Conservation (phyloP, 225 moss, liverwort and hornwort genomes). For the Physcomitrium patens region DNA sequence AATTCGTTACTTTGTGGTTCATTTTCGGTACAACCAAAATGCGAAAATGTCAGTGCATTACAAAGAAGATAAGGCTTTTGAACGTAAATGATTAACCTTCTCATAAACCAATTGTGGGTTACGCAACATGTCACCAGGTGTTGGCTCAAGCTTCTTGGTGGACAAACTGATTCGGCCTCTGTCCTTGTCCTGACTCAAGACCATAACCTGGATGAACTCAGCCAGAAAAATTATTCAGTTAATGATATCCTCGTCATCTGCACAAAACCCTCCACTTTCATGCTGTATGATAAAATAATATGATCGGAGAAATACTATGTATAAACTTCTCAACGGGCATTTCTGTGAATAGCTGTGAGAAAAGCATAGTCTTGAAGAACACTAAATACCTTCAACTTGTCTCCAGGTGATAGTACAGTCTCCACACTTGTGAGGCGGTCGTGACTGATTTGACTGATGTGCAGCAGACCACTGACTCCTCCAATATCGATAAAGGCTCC, state of each 20-base stretch:
- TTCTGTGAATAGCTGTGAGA: neutral
- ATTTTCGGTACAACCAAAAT: neutral
- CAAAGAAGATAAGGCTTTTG: neutral
- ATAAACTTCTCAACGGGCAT: neutral
- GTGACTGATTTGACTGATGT: constrained; percentile 97
- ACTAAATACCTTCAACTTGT: constrained; percentile 70
- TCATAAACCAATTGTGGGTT: constrained; percentile 95
- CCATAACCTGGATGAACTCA: constrained; percentile 69
- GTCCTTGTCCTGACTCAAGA: constrained; percentile 94
- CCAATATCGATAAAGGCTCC: constrained; percentile 89
- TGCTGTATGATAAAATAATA: neutral
- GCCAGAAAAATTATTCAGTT: neutral
- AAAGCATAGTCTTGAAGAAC: neutral
- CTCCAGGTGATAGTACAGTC: constrained; percentile 86
- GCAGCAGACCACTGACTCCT: constrained; percentile 90
- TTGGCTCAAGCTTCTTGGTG: constrained; percentile 95
- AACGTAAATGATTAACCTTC: constrained; percentile 41
- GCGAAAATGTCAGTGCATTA: neutral
- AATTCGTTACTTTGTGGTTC: neutral
- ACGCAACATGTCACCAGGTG: constrained; percentile 96
- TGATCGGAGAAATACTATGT: neutral
- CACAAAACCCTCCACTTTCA: neutral
- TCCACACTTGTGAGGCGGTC: constrained; percentile 94
- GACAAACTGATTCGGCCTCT: constrained; percentile 96
- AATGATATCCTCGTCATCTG: neutral